phyloP scores from a whole-genome alignment of 164 flowering plant genomes.

The Vitis cinerea region DNA sequence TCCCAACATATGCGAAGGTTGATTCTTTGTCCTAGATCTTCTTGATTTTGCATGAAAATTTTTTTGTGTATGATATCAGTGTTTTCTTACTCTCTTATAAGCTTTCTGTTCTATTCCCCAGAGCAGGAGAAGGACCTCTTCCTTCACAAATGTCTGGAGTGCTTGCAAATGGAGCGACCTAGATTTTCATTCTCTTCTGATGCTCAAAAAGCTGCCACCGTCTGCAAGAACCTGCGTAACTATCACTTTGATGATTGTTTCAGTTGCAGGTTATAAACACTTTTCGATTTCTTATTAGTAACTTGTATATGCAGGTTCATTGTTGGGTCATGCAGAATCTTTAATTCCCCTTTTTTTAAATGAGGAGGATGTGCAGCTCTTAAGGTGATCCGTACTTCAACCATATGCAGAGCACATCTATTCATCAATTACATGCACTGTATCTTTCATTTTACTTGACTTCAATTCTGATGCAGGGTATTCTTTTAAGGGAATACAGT shows the following conservation, averaged over 20 bases:
- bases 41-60: not conserved
- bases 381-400: slow-evolving; percentile 48
- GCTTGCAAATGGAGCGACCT: slow-evolving; percentile 50
- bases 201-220: slow-evolving; percentile 42
- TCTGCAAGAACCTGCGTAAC: slow-evolving; percentile 70
- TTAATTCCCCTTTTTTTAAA: slow-evolving; percentile 70
- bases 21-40: slow-evolving; percentile 1
- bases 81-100: not conserved
- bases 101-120: slow-evolving; percentile 31
- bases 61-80: not conserved
- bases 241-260: slow-evolving; percentile 10
- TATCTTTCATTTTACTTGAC: no score
- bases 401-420: no score
- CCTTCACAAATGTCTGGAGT: slow-evolving; percentile 64
- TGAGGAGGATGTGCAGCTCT: slow-evolving; percentile 85
- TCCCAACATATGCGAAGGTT: slow-evolving; percentile 90
- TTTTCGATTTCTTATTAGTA: slow-evolving; percentile 7
- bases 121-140: slow-evolving; percentile 88
- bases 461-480: no score
- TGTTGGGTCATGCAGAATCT: slow-evolving; percentile 82
- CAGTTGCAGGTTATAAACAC: not conserved
- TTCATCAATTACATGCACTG: no score
- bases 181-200: slow-evolving; percentile 34
- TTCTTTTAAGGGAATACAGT: no score
- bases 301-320: slow-evolving; percentile 60